phyloP scores from a whole-genome alignment of 2,329 filamentous ascomycete genomes.

The Cephalotrichum gorgonifer region DNA sequence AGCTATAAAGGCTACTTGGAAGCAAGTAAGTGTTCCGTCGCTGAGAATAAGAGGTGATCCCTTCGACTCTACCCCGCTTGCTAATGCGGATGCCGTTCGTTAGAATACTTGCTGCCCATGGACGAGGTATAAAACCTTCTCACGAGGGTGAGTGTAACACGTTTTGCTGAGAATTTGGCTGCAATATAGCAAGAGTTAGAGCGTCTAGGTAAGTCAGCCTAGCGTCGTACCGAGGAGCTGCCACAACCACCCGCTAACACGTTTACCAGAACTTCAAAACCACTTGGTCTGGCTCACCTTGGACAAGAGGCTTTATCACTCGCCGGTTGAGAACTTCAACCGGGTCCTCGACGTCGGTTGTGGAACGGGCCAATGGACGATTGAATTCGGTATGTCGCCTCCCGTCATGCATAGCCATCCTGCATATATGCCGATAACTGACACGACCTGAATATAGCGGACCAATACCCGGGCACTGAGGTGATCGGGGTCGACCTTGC shows the following conservation, averaged over 20 bases:
- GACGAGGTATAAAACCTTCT: background rate
- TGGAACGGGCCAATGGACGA: constrained; percentile 34
- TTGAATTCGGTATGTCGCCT: constrained; percentile 15
- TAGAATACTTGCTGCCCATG: constrained; percentile 3
- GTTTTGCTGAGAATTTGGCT: background rate
- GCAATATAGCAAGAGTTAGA: background rate
- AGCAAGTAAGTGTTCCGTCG: background rate
- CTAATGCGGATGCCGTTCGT: background rate
- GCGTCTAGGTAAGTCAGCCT: background rate
- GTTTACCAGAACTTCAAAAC: background rate
- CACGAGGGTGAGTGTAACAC: background rate
- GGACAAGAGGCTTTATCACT: constrained; percentile 7
- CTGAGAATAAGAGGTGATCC: background rate
- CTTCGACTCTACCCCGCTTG: background rate
- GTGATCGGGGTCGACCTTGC: constrained; percentile 29
- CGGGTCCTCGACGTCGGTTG: constrained; percentile 35
- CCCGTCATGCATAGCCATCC: background rate
- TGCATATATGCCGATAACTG: background rate
- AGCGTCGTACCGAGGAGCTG: background rate
- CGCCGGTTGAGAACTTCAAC: constrained; percentile 6
- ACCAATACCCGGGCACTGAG: constrained; percentile 8
- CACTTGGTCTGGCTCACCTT: constrained; percentile 9
- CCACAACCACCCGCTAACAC: background rate
- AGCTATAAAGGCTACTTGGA: constrained; percentile 1
- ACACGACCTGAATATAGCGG: background rate